These are phyloP conservation scores for Trichoderma sp. DNA, from an alignment of 2,329 filamentous ascomycete genomes.

Conservation along the genomic window DNA sequence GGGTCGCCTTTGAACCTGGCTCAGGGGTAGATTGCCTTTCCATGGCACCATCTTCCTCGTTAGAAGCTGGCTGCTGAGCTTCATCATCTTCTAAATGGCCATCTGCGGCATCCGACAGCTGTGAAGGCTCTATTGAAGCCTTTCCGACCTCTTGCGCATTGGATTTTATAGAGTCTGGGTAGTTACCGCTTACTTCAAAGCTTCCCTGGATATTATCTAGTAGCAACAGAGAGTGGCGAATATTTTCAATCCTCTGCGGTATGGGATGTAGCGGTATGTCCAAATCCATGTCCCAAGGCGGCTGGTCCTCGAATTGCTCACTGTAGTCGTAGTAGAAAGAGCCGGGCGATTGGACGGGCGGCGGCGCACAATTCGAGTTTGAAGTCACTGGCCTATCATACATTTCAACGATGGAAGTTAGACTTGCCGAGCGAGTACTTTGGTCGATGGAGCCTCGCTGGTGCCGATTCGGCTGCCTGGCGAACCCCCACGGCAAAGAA, in stretches of 20 bases:
- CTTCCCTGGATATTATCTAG: constrained; percentile 3
- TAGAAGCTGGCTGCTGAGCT: neutral
- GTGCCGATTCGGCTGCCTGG: constrained; percentile 33
- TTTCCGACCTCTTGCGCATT: neutral
- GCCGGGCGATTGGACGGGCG: constrained; percentile 31
- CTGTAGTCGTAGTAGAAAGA: constrained; percentile 54
- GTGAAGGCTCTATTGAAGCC: neutral
- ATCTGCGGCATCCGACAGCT: neutral
- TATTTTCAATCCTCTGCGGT: constrained; percentile 27
- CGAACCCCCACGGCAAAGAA: constrained; percentile 28
- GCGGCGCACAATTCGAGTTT: constrained; percentile 28
- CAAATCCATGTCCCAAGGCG: constrained; percentile 21
- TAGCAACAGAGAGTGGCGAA: constrained; percentile 29
- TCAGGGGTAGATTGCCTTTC: neutral
- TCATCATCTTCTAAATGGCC: neutral
- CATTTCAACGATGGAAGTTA: constrained; percentile 51
- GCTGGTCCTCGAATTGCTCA: constrained; percentile 45
- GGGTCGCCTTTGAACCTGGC: neutral
- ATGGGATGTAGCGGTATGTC: constrained; percentile 33
- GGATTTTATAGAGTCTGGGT: neutral
- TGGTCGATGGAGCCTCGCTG: constrained; percentile 38
- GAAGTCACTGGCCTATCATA: constrained; percentile 35
- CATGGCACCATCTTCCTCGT: neutral
- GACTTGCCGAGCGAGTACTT: constrained; percentile 44
- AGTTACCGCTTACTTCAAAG: neutral